Base-by-base conservation (phyloP, 805 yeast genomes). In the Metschnikowia cerradonensis region DNA sequence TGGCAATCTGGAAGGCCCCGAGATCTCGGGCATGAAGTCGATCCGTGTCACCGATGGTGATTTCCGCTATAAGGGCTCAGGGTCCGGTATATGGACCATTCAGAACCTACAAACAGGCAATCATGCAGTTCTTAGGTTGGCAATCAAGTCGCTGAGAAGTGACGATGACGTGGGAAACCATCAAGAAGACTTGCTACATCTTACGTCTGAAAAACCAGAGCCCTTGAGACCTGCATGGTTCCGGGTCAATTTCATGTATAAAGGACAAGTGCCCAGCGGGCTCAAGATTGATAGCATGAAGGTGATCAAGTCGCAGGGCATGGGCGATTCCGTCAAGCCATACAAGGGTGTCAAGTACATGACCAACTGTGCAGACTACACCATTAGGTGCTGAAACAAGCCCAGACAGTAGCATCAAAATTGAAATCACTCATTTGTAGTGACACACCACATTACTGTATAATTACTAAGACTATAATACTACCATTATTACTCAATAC, bases 281-380 rank as follows among this genome's bases (percentile, higher is more conserved):
- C 68, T 87, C 39, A 81, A 80, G 58, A 86, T 90, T 2, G 84
- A 80, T 11, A 75, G 84, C 30, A 68, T 90, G 53, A 79, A 81
- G 59, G 77, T 89, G 15, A 59, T 74, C 6, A 75, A 80, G 54
- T 72, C 77, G n/a, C 72, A 71, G 55, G 90, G 92, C 0, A 59
- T 82, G 50, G 79, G 79, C 5, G 82, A 81, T 2, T 72, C 73
- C 4, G 84, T 81, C 10, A 85, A 83, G 60, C 96, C 96, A 0
- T 91, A 82, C 72, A 91, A 90, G 65, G 98, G 98, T 1, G 97
- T 91, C 19, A 87, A 90, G 62, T 91, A 91, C 63, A 70, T 79
- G 10, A 83, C 96, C 5, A 68, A 70, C 49, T 76, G 87, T 0
- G 87, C 85, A 0, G 83, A 84, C 49, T 80, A 73, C 58, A 68